A percentile compares a stretch with the other conserved stretches of the same genome.
Evolutionary conservation across 2,329 filamentous ascomycete species (phyloP).

Genomic region (Cladosporium velox): DNA sequence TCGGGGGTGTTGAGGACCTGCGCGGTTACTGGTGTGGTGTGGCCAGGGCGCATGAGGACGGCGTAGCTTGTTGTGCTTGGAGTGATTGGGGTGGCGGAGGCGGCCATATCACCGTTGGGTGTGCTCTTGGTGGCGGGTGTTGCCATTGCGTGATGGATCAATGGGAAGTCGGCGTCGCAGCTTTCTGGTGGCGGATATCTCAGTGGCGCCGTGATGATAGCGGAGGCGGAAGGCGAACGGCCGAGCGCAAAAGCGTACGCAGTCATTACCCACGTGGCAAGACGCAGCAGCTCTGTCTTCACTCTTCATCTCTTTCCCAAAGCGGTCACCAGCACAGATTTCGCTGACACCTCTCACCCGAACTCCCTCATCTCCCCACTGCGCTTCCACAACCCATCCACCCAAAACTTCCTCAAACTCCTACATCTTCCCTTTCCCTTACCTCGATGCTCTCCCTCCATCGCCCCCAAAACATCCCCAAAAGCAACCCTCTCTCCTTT

Average conservation of each 20-base stretch:
- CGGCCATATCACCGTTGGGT: background rate
- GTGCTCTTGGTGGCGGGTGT: background rate
- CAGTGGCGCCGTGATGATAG: background rate
- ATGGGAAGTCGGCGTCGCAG: background rate
- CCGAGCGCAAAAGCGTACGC: background rate
- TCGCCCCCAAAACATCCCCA: background rate
- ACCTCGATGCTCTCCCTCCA: background rate
- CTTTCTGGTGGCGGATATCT: background rate
- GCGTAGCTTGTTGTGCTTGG: background rate
- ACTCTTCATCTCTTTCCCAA: background rate
- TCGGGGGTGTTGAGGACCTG: slow-evolving; percentile 1
- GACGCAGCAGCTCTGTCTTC: background rate
- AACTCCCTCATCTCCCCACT: background rate
- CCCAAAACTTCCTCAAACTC: slow-evolving; percentile 12
- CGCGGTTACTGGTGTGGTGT: background rate
- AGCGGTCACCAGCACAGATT: background rate
- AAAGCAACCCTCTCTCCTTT: background rate
- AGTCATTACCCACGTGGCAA: background rate
- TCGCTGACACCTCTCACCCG: background rate
- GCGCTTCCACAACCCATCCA: slow-evolving; percentile 5
- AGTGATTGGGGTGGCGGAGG: background rate
- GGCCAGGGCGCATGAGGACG: background rate
- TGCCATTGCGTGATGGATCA: background rate
- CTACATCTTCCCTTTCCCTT: background rate
- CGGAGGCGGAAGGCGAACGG: background rate